Evolutionary conservation across 2,329 filamentous ascomycete species (phyloP).

Genomic region (Chrysosporium keratinophilum): DNA sequence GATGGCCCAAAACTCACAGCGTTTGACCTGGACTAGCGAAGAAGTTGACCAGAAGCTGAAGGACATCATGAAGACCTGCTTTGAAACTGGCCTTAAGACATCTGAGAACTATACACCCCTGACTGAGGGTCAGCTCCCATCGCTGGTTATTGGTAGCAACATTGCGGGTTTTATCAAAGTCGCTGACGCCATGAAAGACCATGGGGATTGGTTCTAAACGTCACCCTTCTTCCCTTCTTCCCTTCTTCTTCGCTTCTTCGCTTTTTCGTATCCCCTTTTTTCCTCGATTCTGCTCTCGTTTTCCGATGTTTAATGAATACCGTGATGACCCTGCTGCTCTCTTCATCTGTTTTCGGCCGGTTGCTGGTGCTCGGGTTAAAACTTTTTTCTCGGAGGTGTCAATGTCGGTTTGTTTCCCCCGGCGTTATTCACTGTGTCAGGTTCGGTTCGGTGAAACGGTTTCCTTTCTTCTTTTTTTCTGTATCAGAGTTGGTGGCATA

Average conservation of each 20-base stretch:
- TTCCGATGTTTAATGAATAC: background rate
- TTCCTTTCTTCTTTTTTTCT: background rate
- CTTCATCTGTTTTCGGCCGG: background rate
- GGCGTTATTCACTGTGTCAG: background rate
- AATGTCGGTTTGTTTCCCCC: background rate
- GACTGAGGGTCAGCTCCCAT: conserved; percentile 74
- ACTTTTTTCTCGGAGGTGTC: background rate
- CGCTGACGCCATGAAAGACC: conserved; percentile 83
- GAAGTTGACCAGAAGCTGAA: conserved; percentile 88
- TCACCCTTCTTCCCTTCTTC: background rate
- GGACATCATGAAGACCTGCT: conserved; percentile 88
- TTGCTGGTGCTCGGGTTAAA: background rate
- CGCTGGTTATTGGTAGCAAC: conserved; percentile 85
- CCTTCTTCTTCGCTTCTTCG: background rate
- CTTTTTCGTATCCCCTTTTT: background rate
- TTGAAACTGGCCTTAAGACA: conserved; percentile 77
- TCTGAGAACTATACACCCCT: conserved; percentile 77
- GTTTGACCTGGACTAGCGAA: conserved; percentile 74
- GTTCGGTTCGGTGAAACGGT: background rate
- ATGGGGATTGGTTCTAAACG: conserved; percentile 77
- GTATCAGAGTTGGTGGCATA: background rate
- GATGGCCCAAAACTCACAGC: conserved; percentile 95
- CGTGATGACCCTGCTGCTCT: background rate
- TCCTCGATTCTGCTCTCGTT: background rate
- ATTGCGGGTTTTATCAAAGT: conserved; percentile 98